Evolutionary conservation across 192 early-diverging fungal species (phyloP), one percentile per base, ranked within the genome.

Genomic region (Coemansia reversa): DNA sequence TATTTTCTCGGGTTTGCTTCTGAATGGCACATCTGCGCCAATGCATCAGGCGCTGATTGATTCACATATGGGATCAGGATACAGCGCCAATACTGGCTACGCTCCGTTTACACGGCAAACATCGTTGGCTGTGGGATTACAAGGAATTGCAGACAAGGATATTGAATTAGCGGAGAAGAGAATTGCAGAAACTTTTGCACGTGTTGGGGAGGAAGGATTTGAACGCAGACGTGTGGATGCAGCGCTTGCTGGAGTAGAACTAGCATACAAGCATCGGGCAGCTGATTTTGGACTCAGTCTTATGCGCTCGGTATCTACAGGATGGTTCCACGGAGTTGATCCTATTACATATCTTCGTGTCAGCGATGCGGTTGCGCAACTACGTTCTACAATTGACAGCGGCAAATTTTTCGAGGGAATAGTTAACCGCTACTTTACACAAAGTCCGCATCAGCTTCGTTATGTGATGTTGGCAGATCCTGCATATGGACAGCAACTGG

Each of bases 1-100:
- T 39, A 71, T 97, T 33, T 83, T 97, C 27, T 87, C 91, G 3
- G 85, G 84, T 52, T 79, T 98, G 57, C 76, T 98, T n/a, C 79
- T 92, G 14, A 89, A 92, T 67, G 95, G 96, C 7, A 83, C 93
- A 48, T 86, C 93, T 12, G 88, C 93, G 20, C 96, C 96, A 14
- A 94, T 98, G 93, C 92, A 95, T 72, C 85, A 94, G 69, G 91
- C 92, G 29, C 80, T 98, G 60, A 96, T 98, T 51, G 94, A 96
- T 63, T 85, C 90, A 52, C 89, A 91, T 48, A 74, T 98, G 7
- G 96, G 93, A 30, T 85, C 91, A 0, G 96, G 96, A 55, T 98
- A 94, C 79, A 89, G 88, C 53, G 83, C 90, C 9, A 92, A 91
- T 57, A 95, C 93, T 16, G 96, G 96, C n/a, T 98, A 95, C 67